Percentiles rank a stretch among this genome's conserved stretches.
These are phyloP conservation scores for Colletotrichum simmondsii DNA, from an alignment of 2,329 filamentous ascomycete species.

Conservation along the genomic window DNA sequence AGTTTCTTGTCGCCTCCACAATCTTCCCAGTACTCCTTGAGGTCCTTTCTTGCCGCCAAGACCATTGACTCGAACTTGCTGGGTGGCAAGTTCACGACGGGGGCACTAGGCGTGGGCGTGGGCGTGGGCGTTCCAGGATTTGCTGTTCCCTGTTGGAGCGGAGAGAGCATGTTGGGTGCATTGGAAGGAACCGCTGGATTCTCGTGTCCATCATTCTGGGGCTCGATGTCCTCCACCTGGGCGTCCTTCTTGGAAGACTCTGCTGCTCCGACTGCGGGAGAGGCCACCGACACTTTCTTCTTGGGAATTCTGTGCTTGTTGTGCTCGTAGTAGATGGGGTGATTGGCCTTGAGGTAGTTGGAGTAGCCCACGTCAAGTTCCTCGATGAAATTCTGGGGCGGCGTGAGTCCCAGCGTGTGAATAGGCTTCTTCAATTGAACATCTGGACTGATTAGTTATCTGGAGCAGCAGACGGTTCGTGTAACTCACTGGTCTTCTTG, in stretches of 20 bases:
- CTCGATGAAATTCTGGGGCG: background rate
- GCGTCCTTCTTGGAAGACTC: background rate
- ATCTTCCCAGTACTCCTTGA: background rate
- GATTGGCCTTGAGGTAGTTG: background rate
- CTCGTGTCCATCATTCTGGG: no score
- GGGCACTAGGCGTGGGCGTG: no score
- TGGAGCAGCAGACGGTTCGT: background rate
- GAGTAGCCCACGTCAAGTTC: background rate
- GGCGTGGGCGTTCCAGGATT: no score
- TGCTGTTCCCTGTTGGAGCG: no score
- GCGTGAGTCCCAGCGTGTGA: background rate
- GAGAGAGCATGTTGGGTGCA: no score
- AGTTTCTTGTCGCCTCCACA: background rate
- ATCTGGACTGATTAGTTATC: background rate
- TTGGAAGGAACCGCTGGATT: no score
- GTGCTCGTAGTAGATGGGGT: background rate
- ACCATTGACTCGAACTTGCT: background rate
- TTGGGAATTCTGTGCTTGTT: background rate
- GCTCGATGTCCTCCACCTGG: no score
- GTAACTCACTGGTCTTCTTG: background rate
- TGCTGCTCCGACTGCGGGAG: background rate
- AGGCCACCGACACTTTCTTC: background rate
- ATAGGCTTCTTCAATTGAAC: background rate
- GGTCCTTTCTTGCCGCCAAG: background rate
- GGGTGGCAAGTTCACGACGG: no score